A percentile compares a stretch with the other conserved stretches of the same genome.
phyloP scores from a whole-genome alignment of 768 basidiomycete species.

The Boletus insuetus region DNA sequence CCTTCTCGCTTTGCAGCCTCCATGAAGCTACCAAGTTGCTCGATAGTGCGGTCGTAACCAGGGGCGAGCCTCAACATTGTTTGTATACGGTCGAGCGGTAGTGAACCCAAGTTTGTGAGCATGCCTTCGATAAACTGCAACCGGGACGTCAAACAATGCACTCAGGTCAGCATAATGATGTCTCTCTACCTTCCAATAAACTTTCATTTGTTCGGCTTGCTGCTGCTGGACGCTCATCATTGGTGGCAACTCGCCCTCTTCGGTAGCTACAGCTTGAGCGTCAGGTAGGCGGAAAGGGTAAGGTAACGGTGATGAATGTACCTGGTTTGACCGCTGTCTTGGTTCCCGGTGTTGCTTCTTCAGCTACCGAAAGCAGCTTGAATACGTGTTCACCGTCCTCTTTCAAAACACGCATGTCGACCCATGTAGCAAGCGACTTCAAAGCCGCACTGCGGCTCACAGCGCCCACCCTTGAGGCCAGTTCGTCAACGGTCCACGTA shows the following conservation, averaged over 20 bases:
- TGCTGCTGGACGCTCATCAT: constrained; percentile 64
- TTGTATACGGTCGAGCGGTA: constrained; percentile 83
- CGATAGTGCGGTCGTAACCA: constrained; percentile 74
- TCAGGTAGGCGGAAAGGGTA: background rate
- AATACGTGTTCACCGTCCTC: constrained; percentile 61
- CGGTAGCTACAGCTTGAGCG: constrained; percentile 19
- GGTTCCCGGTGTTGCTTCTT: constrained; percentile 38
- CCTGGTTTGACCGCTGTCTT: constrained; percentile 26
- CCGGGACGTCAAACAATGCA: constrained; percentile 1
- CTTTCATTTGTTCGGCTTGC: constrained; percentile 80
- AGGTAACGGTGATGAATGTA: constrained; percentile 2
- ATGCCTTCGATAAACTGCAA: constrained; percentile 84
- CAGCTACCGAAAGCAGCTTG: constrained; percentile 59
- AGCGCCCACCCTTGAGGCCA: constrained; percentile 60
- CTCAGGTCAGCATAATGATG: background rate
- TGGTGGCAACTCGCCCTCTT: constrained; percentile 48
- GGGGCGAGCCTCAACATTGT: constrained; percentile 83
- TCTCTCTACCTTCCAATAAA: constrained; percentile 76
- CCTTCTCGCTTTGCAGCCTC: constrained; percentile 79
- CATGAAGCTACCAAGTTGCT: constrained; percentile 78
- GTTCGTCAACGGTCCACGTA: constrained; percentile 68
- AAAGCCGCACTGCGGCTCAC: constrained; percentile 63
- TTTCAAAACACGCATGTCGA: constrained; percentile 76
- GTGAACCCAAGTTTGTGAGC: constrained; percentile 80
- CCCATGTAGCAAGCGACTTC: constrained; percentile 82